Evolutionary conservation across 192 early-diverging fungal species (phyloP), one percentile per base, ranked within the genome.

Genomic region (Umbelopsis ramanniana): DNA sequence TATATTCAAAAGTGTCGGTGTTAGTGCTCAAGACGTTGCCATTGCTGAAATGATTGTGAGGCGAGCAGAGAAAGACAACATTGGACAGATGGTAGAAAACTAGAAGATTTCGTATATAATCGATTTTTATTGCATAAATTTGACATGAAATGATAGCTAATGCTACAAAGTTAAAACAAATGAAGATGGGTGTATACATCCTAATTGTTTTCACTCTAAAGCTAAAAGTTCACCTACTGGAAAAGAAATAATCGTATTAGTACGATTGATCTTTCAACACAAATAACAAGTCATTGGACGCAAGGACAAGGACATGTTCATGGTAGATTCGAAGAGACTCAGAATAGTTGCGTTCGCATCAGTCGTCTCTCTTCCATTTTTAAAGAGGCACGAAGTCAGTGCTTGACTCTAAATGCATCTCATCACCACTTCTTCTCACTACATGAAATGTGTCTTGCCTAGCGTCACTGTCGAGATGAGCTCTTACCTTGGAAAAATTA

Each of bases 1-100:
- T 3, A 82, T 87, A 35, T 87, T 85, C 38, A 87, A 87, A 75
- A 85, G 84, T 46, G 86, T 87, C 7, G 86, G 86, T 1, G 81
- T 87, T 48, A 82, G 82, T 40, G 80, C 81, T 6, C 86, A 87
- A 72, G 86, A 87, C 73, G 82, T 79, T 22, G 83, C 84, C 23
- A 83, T 87, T 8, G 79, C 84, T 35, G 72, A 72, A 1, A 68
- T 81, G 63, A 78, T 87, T 10, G 68, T 80, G 5, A 74, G 79
- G 6, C 63, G 46, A 33, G 86, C 84, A 17, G 82, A 87, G 37
- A 45, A 72, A 29, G 63, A 35, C 60, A 50, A 76, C 6, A 15
- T 87, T 19, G 86, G 86, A 2, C 29, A 72, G 4, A 63, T 74
- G 5, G 80, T 82, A 24, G 70, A 73, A 6, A 74, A 79, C 40